Evolutionary conservation across 2,329 filamentous ascomycete species (phyloP).

Genomic region (Fusarium cicatricum): DNA sequence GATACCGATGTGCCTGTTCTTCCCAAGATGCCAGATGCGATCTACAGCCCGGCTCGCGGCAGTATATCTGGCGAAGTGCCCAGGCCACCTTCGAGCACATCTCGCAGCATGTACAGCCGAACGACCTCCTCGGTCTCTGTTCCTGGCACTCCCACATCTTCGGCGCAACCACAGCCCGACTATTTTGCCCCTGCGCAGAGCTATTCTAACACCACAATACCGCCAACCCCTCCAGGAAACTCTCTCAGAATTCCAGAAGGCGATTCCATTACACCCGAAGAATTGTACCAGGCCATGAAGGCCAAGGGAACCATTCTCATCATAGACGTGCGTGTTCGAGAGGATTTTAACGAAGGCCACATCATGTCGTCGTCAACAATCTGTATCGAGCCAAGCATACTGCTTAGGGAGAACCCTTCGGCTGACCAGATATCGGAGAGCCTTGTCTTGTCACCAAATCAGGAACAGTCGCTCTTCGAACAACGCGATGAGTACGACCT

Average conservation of each 20-base stretch:
- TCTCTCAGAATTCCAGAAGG: conserved; percentile 60
- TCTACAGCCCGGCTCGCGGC: conserved; percentile 80
- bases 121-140: conserved; percentile 61
- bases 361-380: conserved; percentile 85
- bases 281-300: conserved; percentile 75
- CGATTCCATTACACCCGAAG: conserved; percentile 70
- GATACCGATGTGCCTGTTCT: conserved; percentile 64
- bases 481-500: conserved; percentile 80
- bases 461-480: conserved; percentile 79
- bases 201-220: conserved; percentile 38
- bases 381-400: conserved; percentile 84
- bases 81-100: conserved; percentile 70
- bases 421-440: conserved; percentile 70
- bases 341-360: conserved; percentile 87
- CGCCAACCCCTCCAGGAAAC: conserved; percentile 51
- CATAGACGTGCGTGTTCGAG: conserved; percentile 84
- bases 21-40: conserved; percentile 76
- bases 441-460: conserved; percentile 73
- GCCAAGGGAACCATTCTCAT: conserved; percentile 71
- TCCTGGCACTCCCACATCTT: conserved; percentile 40
- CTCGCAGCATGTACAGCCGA: conserved; percentile 69
- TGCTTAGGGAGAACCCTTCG: conserved; percentile 72
- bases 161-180: conserved; percentile 43
- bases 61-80: conserved; percentile 72
- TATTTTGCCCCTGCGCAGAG: conserved; percentile 45